Evolutionary conservation across 805 yeast genomes (phyloP), one percentile per base, ranked within the genome.

Genomic region (Yamadazyma scolyti): DNA sequence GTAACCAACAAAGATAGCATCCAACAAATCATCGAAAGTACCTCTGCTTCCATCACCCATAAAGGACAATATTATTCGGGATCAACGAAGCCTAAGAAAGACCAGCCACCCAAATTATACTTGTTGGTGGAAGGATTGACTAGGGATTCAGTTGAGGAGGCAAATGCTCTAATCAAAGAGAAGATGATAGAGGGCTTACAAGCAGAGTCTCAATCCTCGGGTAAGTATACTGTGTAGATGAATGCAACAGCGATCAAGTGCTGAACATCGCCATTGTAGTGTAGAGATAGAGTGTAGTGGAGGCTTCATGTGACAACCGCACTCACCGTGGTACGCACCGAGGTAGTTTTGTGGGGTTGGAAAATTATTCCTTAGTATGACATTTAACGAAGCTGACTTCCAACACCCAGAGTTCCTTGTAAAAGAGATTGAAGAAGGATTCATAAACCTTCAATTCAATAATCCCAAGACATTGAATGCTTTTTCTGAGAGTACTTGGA

Each of bases 31-130:
- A 77, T 76, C 25, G 95, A 87, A 30, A 62, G 76, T 28, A 79
- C 93, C 0, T 73, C 79, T 1, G 76, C 87, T 3, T 77, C 95
- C 5, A 75, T 89, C 26, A 88, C 96, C 1, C 76, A 78, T 32
- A 84, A 79, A 48, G 98, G 98, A 10, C 75, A 73, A 39, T 88
- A 62, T 48, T 81, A 82, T 41, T 53, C 64, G 1, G 59, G 65
- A 1, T 50, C 48, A 25, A 43, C 52, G 13, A 56, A 53, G 30
- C 79, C 87, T 0, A 65, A 73, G 11, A 36, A 44, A 16, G 63
- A 67, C 4, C 63, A 66, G 11, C 87, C 81, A 21, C 87, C 81
- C 22, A 88, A 86, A 55, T 61, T 90, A 34, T 83, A 82, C 43
- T 58, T 90, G 11, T 63, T 83, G 14, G 76, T 90, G 19, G 97